These are phyloP conservation scores for Wickerhamiella azyma DNA, from an alignment of 805 yeast genomes.

Conservation along the genomic window DNA sequence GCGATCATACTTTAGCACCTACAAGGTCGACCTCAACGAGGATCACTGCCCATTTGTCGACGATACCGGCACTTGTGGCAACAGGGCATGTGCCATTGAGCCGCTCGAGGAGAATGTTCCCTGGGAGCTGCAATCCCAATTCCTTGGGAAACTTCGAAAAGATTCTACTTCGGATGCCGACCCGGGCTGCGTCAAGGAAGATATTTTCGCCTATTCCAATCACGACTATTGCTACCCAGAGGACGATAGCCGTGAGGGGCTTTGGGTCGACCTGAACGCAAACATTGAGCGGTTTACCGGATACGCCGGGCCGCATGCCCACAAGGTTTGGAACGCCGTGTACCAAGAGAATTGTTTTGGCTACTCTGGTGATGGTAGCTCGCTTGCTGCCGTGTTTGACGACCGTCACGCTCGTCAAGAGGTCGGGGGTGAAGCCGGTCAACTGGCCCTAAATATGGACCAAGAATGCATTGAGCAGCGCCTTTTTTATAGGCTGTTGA, in stretches of 20 bases:
- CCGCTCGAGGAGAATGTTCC: constrained; percentile 62
- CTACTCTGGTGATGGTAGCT: constrained; percentile 21
- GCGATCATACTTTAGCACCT: constrained; percentile 77
- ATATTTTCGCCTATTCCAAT: constrained; percentile 12
- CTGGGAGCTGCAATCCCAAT: constrained; percentile 48
- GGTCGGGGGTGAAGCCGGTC: constrained; percentile 19
- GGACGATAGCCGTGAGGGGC: constrained; percentile 31
- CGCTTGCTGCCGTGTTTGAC: constrained; percentile 5
- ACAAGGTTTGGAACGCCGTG: constrained; percentile 84
- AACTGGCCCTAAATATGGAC: constrained; percentile 28
- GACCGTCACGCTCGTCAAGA: constrained; percentile 20
- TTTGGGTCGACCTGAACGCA: constrained; percentile 68
- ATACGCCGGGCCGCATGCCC: constrained; percentile 83
- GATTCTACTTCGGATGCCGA: constrained; percentile 23
- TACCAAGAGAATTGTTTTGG: constrained; percentile 86
- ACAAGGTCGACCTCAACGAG: constrained; percentile 63
- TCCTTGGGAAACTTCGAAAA: constrained; percentile 40
- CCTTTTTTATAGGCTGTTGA: constrained; percentile 69
- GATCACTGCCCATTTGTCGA: constrained; percentile 74
- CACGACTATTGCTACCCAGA: constrained; percentile 31
- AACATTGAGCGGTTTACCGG: constrained; percentile 97
- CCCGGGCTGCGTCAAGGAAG: constrained; percentile 13
- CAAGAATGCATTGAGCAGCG: constrained; percentile 73
- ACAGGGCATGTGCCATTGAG: constrained; percentile 82
- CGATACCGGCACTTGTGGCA: constrained; percentile 66